These are phyloP conservation scores for Parastagonospora avenae DNA, from an alignment of 2,329 filamentous ascomycete genomes.

Conservation along the genomic window DNA sequence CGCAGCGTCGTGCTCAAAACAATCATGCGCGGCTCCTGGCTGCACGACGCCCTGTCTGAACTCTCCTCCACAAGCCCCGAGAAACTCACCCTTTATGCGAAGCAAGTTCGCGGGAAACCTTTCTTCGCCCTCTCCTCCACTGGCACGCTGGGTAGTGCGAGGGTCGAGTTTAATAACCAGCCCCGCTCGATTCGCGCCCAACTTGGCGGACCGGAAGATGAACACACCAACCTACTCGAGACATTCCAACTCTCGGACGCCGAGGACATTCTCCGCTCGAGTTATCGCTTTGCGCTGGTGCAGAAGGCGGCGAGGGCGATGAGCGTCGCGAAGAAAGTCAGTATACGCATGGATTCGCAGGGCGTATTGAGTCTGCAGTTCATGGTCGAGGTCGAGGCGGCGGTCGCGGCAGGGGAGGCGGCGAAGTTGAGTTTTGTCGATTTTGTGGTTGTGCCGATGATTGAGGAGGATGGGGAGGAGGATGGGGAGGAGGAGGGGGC, in stretches of 20 bases:
- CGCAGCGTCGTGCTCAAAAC: constrained; percentile 85
- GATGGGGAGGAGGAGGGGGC: constrained; percentile 17
- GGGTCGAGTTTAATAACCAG: constrained; percentile 62
- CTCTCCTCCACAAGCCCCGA: constrained; percentile 72
- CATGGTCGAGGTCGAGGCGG: constrained; percentile 81
- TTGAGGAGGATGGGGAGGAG: constrained; percentile 61
- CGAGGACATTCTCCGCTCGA: constrained; percentile 52
- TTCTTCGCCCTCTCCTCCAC: constrained; percentile 73
- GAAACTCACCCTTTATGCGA: constrained; percentile 65
- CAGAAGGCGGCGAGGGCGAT: constrained; percentile 90
- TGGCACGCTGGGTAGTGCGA: constrained; percentile 64
- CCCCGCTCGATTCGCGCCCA: constrained; percentile 29
- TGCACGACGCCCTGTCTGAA: constrained; percentile 74
- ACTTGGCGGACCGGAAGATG: constrained; percentile 5
- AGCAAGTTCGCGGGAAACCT: constrained; percentile 55
- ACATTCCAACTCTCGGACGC: constrained; percentile 66
- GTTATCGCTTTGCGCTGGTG: constrained; percentile 86
- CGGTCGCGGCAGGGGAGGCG: background rate
- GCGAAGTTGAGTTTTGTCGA: constrained; percentile 72
- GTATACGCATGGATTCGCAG: constrained; percentile 82
- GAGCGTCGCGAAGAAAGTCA: constrained; percentile 90
- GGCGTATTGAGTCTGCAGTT: constrained; percentile 95
- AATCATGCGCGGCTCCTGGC: constrained; percentile 81
- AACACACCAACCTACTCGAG: constrained; percentile 63
- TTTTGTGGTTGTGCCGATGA: constrained; percentile 79